A percentile compares a stretch with the other conserved stretches of the same genome.
phyloP scores from a whole-genome alignment of 1,139 yeast genomes.

The Blastobotrys raffinosifermentans region DNA sequence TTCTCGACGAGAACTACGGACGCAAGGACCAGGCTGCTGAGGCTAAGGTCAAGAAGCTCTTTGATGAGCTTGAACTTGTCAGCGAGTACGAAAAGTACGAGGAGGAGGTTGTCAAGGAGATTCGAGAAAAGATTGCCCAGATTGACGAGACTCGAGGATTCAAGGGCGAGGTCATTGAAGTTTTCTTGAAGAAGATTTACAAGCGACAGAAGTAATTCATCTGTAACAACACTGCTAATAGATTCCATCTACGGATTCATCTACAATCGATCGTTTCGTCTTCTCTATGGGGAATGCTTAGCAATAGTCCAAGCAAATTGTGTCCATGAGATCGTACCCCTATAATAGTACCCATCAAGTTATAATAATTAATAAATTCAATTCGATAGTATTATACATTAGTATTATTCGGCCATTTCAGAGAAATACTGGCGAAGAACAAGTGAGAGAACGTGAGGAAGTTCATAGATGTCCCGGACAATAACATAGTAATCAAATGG shows the following conservation, averaged over 20 bases:
- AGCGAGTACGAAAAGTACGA: constrained; percentile 74
- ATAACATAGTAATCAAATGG: constrained; percentile 97
- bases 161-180: constrained; percentile 74
- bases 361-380: not conserved
- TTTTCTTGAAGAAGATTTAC: constrained; percentile 86
- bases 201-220: constrained; percentile 70
- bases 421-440: constrained; percentile 89
- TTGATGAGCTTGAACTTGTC: constrained; percentile 67
- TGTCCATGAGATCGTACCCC: too few relatives aligned
- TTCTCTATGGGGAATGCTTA: too few relatives aligned
- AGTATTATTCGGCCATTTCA: constrained; percentile 43
- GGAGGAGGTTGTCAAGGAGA: constrained; percentile 62
- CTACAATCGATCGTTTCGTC: too few relatives aligned
- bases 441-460: constrained; percentile 86
- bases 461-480: constrained; percentile 79
- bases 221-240: too few relatives aligned
- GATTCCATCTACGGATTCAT: not conserved
- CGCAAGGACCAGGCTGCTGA: constrained; percentile 68
- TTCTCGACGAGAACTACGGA: constrained; percentile 88
- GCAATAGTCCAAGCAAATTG: too few relatives aligned
- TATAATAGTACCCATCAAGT: not conserved
- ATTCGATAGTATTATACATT: not conserved
- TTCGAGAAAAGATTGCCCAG: constrained; percentile 56
- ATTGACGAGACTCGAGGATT: constrained; percentile 91
- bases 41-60: constrained; percentile 65